phyloP scores from a whole-genome alignment of 257 asterid genomes.

The Solanum paucissectum region DNA sequence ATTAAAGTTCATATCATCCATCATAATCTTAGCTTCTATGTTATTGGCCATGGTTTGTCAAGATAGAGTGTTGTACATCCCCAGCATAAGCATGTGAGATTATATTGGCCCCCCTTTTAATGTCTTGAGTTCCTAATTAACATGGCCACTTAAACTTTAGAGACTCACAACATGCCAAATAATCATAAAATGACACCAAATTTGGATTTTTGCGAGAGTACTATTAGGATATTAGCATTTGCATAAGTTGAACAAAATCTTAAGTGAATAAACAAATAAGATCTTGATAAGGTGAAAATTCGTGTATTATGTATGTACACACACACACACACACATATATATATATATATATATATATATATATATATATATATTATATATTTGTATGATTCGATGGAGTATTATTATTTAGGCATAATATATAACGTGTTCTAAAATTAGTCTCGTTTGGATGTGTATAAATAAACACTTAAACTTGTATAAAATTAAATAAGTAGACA shows the following conservation, averaged over 20 bases:
- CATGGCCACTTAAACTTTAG: neutral
- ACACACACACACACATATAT: too few species aligned
- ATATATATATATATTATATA: too few species aligned
- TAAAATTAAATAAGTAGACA: too few species aligned
- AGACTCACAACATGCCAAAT: neutral
- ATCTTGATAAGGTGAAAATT: neutral
- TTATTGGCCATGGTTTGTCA: neutral
- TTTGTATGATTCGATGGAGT: neutral
- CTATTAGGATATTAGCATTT: neutral
- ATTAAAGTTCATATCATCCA: neutral
- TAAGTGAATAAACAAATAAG: neutral
- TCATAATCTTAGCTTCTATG: neutral
- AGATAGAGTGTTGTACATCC: neutral
- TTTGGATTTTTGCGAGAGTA: neutral
- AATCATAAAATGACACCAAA: neutral
- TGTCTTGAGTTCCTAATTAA: neutral
- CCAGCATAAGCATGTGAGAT: neutral
- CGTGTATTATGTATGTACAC: neutral
- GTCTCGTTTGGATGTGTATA: too few species aligned
- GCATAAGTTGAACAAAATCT: neutral
- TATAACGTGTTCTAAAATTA: too few species aligned
- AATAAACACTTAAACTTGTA: neutral
- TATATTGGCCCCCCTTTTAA: neutral
- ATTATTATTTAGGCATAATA: neutral
- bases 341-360: too few species aligned